Evolutionary conservation across 2,329 filamentous ascomycete genomes (phyloP).

Genomic region (Fusarium sp.): DNA sequence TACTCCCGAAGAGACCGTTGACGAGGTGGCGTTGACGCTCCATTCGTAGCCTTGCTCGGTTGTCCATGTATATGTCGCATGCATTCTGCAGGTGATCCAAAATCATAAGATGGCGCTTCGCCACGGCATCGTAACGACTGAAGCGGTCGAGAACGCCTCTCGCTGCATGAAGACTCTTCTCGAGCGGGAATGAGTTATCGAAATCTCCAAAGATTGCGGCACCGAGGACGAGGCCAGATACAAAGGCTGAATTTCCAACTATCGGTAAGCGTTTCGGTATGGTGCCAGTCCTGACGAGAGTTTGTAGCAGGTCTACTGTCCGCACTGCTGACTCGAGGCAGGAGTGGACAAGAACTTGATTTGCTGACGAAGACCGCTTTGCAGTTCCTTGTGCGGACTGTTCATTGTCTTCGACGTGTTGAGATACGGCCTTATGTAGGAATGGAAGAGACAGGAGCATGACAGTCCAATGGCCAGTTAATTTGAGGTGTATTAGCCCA

Average conservation of each 20-base stretch:
- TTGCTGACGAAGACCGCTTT: conserved; percentile 13
- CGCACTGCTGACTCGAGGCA: conserved; percentile 51
- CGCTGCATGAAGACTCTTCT: conserved; percentile 40
- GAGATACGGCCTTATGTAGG: conserved; percentile 45
- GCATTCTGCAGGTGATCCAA: conserved; percentile 39
- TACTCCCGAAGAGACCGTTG: conserved; percentile 39
- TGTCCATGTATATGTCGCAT: conserved; percentile 39
- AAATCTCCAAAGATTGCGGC: conserved; percentile 58
- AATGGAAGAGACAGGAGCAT: conserved; percentile 52
- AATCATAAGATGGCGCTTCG: conserved; percentile 38
- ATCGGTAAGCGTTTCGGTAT: conserved; percentile 57
- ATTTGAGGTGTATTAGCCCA: conserved; percentile 47
- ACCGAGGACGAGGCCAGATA: conserved; percentile 56
- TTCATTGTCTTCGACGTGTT: conserved; percentile 35
- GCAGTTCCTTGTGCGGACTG: conserved; percentile 7
- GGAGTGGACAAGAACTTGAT: conserved; percentile 46
- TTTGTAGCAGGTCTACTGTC: conserved; percentile 52
- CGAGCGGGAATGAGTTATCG: conserved; percentile 48
- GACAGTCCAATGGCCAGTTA: conserved; percentile 53
- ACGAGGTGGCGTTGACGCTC: conserved; percentile 39
- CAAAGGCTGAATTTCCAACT: conserved; percentile 58
- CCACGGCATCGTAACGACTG: conserved; percentile 29
- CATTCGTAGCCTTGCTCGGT: conserved; percentile 37
- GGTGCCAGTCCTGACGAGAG: conserved; percentile 46
- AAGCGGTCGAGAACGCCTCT: conserved; percentile 41